Evolutionary conservation across 495 filamentous ascomycete genomes (phyloP), one percentile per base, ranked within the genome.

Genomic region (Pyrenopolyporus hunteri): DNA sequence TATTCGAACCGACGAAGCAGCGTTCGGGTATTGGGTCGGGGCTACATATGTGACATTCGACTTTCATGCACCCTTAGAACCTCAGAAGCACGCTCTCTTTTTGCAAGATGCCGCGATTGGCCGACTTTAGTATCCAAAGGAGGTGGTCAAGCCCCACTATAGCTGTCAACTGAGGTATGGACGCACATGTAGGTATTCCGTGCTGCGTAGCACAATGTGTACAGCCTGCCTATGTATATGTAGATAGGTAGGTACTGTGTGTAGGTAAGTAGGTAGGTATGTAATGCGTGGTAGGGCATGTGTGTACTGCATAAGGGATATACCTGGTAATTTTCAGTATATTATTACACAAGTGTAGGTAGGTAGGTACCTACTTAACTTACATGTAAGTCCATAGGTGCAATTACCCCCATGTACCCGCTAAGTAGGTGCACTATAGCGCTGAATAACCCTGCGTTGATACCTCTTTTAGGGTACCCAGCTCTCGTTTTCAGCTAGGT

Each of bases 31-130:
- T 51, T 44, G 6, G 45, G 33, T 25, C 14, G 32, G 25, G 33
- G 42, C 13, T 16, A 50, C 55, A 13, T 49, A 16, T 22, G 29
- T 25, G 36, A 45, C 53, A 57, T 57, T 32, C 53, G 33, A 48
- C 23, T 49, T 20, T 43, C 28, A 55, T 46, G 17, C 28, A 39
- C 14, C 35, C 32, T 16, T 33, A n/a, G 26, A 29, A 4, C 26
- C 9, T 9, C 11, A 2, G 19, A 26, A 5, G 20, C n/a, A 9
- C 9, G 13, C 13, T 10, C 17, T 25, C 8, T 44, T 60, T 59
- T 65, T 42, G 29, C 32, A 35, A 51, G 52, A 52, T 57, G 40
- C 63, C 63, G 63, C 63, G 50, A 66, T 66, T 66, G 57, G 57
- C 57, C 17, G 46, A 33, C 16, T 42, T 56, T 9, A 36, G 53